Evolutionary conservation across 306 rosid genomes (phyloP).

Genomic region (Citrullus amarus): DNA sequence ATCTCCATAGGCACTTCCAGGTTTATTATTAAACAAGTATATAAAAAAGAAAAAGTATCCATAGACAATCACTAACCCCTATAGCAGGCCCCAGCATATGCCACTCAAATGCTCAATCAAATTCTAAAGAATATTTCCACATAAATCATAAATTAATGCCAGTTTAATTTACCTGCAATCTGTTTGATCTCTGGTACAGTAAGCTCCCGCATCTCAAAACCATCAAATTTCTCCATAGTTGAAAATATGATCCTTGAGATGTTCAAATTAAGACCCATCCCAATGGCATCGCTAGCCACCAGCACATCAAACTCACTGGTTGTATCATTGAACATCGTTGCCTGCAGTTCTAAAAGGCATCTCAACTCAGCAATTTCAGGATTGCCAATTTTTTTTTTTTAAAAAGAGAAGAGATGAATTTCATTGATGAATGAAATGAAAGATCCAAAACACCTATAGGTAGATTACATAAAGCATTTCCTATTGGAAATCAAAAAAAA

Average conservation of each 20-base stretch:
- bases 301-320: slow-evolving; percentile 89
- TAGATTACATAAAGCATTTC: no score
- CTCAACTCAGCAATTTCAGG: slow-evolving; percentile 24
- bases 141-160: background rate
- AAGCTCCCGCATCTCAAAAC: slow-evolving; percentile 57
- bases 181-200: slow-evolving; percentile 79
- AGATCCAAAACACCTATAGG: no score
- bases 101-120: background rate
- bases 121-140: background rate
- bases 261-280: slow-evolving; percentile 97
- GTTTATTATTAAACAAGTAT: background rate
- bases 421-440: no score
- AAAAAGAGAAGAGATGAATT: no score
- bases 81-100: background rate
- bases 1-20: background rate
- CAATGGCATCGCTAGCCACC: slow-evolving; percentile 94
- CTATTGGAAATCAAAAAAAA: no score
- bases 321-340: slow-evolving; percentile 75
- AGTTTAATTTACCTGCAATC: slow-evolving; percentile 58
- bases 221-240: slow-evolving; percentile 72
- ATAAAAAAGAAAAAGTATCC: background rate
- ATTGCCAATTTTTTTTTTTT: background rate
- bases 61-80: background rate
- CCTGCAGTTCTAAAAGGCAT: slow-evolving; percentile 64
- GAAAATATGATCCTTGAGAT: slow-evolving; percentile 94